Evolutionary conservation across 805 yeast genomes (phyloP).

Genomic region (Nakazawaea laoshanensis): DNA sequence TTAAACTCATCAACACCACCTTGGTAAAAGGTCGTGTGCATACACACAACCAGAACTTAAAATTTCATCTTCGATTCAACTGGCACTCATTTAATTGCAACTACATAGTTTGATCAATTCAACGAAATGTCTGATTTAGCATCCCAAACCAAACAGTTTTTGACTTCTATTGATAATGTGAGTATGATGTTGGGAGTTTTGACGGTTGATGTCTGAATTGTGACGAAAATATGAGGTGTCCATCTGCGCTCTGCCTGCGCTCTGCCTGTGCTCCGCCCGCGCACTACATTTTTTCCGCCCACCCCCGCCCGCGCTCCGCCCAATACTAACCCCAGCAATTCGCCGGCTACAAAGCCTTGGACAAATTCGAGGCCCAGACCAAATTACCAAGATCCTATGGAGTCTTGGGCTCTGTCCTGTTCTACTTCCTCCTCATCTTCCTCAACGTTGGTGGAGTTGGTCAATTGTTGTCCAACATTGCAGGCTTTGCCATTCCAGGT

Average conservation of each 20-base stretch:
- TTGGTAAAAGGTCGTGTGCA: background rate
- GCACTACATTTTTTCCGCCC: background rate
- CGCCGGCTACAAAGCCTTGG: constrained; percentile 23
- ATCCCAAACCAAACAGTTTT: constrained; percentile 36
- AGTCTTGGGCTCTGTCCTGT: constrained; percentile 51
- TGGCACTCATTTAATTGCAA: too few species aligned
- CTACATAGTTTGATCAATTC: too few species aligned
- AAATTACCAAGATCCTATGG: constrained; percentile 80
- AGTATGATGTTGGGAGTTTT: constrained; percentile 1
- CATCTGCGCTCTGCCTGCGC: background rate
- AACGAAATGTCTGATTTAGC: constrained; percentile 37
- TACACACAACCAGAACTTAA: too few species aligned
- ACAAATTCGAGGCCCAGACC: constrained; percentile 33
- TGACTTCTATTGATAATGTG: constrained; percentile 22
- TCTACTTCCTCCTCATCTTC: constrained; percentile 73
- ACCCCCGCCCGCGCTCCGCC: background rate
- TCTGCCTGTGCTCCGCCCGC: background rate
- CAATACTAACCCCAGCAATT: constrained; percentile 15
- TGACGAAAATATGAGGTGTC: background rate
- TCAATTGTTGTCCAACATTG: constrained; percentile 84
- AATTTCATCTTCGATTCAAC: too few species aligned
- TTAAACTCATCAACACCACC: background rate
- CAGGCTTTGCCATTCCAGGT: constrained; percentile 86
- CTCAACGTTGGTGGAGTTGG: constrained; percentile 93
- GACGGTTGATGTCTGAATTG: background rate